Evolutionary conservation across 1,139 yeast species (phyloP), one percentile per base, ranked within the genome.

Genomic region (Wickerhamiella infanticola): DNA sequence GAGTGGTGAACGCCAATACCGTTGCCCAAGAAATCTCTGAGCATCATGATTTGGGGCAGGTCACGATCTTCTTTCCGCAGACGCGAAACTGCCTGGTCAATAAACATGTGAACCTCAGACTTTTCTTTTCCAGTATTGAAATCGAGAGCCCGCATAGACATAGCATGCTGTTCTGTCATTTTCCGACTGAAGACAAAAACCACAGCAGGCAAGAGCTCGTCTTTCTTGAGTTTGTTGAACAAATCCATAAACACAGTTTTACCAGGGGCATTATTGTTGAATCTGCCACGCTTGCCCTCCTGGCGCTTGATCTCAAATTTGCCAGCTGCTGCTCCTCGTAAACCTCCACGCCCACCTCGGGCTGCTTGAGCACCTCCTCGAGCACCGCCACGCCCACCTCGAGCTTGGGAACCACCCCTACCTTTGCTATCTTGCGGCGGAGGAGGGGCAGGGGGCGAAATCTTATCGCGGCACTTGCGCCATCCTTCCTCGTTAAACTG

Each of bases 1-100:
- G 97, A 95, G 64, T 90, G 98, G 63, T 90, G 99, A 1, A 90
- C 94, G 0, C 95, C 97, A 53, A 90, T 82, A 49, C 99, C 97
- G 56, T 96, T 72, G 44, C 88, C 74, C 39, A 90, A 67, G 70
- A 90, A 69, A 36, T 85, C 94, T 53, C 94, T 72, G 49, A 88
- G 73, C 53, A 82, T 77, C 48, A 81, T 54, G 48, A 90, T 90
- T 62, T 90, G 98, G 0, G 98, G 98, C 46, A 90, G 68, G 48
- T 82, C 93, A 50, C 97, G 72, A 61, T 90, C 99, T 56, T 90
- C 98, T 55, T 80, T 81, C 57, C 83, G 84, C 61, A 90, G 73
- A 47, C 98, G 73, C 0, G 90, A 73, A 31, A 88, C 81, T 0
- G 97, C 94, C 55, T 79, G 76, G 56, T 88, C 95, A 49, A 90